Evolutionary conservation across 2,329 filamentous ascomycete genomes (phyloP), one percentile per base, ranked within the genome.

Genomic region (Fusarium albidum): DNA sequence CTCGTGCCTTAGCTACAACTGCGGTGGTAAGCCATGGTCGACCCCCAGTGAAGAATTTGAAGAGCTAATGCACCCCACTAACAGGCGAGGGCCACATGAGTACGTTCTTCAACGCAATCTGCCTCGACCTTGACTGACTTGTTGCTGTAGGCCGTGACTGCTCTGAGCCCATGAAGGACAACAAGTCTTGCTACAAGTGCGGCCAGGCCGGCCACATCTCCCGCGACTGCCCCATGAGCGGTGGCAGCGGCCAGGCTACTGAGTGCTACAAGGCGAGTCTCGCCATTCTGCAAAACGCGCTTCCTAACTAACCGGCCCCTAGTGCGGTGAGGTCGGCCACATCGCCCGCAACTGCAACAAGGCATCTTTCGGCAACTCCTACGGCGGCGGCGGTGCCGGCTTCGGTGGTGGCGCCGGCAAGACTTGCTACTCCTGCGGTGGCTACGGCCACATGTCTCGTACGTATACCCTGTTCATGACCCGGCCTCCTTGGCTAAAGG

Each of bases 401-500:
- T 81, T 77, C 61, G 77, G 81, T 55, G 79, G 81, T 60, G 79
- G 79, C 65, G 78, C 82, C 57, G 82, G 86, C 70, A 92, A 94
- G 82, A 97, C 92, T 68, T 98, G 95, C 88, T 99, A 97, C 84
- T 96, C 92, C 37, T 98, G 95, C 80, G 95, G 95, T 68, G 95
- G 95, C 65, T 93, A 92, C 73, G 94, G 94, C 71, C 95, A 99
- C 82, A 94, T 96, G 90, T 93, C 91, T 73, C 90, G 93, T 83
- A 73, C 71, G 83, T 82, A 27, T 15, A 21, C 7, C 6, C n/a
- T 14, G 18, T 33, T 4, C n/a, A 9, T 18, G n/a, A 5, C 11
- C 5, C 12, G 9, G 5, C 33, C 11, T 21, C 26, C 15, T 28
- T 45, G n/a, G 35, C 68, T 69, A 62, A 69, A 40, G 42, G 42